phyloP scores from a whole-genome alignment of 805 yeast genomes.

The Scheffersomyces amazonensis region DNA sequence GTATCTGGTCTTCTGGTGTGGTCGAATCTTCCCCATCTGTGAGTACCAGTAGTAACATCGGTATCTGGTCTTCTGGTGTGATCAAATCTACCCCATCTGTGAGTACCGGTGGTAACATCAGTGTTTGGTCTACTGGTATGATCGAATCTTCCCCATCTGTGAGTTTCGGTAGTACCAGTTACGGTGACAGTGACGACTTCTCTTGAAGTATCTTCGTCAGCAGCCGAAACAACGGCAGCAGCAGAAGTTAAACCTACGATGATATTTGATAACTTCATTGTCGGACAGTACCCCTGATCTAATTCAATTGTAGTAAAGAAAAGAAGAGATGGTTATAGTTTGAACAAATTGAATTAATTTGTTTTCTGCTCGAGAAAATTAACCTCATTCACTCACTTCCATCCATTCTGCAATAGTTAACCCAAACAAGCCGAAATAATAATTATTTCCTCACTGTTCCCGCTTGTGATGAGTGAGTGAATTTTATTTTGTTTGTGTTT shows the following conservation, averaged over 20 bases:
- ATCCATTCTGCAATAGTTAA: too few relatives aligned
- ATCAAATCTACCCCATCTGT: conserved; percentile 56
- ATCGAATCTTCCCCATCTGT: conserved; percentile 56
- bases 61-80: conserved; percentile 36
- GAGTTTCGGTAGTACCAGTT: conserved; percentile 39
- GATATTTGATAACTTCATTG: conserved; percentile 44
- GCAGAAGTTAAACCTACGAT: conserved; percentile 40
- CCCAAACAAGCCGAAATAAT: too few relatives aligned
- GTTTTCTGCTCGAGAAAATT: too few relatives aligned
- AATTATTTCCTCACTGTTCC: too few relatives aligned
- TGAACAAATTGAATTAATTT: neutral
- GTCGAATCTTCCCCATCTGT: conserved; percentile 32
- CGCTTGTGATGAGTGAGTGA: too few relatives aligned
- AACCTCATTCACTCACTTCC: too few relatives aligned
- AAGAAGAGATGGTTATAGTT: too few relatives aligned
- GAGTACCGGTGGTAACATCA: conserved; percentile 43
- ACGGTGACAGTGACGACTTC: conserved; percentile 28
- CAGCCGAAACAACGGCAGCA: conserved; percentile 21
- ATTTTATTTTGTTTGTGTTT: too few relatives aligned
- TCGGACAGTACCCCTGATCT: too few relatives aligned
- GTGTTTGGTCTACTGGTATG: conserved; percentile 36
- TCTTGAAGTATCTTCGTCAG: conserved; percentile 15
- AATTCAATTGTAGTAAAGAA: too few relatives aligned
- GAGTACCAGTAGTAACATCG: conserved; percentile 43
- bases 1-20: conserved; percentile 32